Percentiles rank a stretch among this genome's conserved stretches.
phyloP scores from a whole-genome alignment of 768 basidiomycete genomes.

The Serendipita sp. region DNA sequence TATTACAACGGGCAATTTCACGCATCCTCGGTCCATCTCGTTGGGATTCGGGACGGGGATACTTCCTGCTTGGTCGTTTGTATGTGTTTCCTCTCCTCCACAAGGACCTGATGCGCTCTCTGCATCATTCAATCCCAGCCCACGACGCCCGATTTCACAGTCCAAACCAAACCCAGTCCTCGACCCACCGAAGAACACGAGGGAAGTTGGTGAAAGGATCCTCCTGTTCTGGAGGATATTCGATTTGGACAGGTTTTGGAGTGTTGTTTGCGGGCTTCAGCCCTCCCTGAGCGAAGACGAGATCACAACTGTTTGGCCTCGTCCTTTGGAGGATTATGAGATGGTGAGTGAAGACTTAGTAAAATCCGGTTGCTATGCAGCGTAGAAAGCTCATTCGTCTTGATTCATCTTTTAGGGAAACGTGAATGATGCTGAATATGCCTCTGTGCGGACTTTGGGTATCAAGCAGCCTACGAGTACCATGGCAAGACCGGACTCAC shows the following conservation, averaged over 20 bases:
- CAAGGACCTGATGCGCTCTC: background rate
- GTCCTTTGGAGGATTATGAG: constrained; percentile 48
- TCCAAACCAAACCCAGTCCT: constrained; percentile 16
- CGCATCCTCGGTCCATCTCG: constrained; percentile 3
- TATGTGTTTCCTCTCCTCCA: background rate
- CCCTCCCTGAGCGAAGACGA: constrained; percentile 47
- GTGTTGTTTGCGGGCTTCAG: constrained; percentile 53
- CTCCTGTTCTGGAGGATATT: constrained; percentile 74
- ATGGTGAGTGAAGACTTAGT: background rate
- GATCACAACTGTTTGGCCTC: constrained; percentile 64
- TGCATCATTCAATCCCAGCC: background rate
- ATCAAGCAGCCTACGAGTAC: constrained; percentile 35
- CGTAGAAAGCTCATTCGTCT: constrained; percentile 1
- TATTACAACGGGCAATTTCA: background rate
- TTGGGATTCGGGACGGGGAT: constrained; percentile 5
- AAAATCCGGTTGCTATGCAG: background rate
- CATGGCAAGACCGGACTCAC: constrained; percentile 38
- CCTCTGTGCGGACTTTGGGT: constrained; percentile 38
- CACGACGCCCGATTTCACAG: background rate
- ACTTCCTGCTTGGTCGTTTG: background rate
- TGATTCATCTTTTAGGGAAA: constrained; percentile 34
- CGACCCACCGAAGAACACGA: constrained; percentile 39
- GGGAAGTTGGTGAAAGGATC: constrained; percentile 56
- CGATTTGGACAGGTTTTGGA: constrained; percentile 68
- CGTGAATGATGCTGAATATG: constrained; percentile 34